These are phyloP conservation scores for Nemania bipapillata DNA, from an alignment of 2,329 filamentous ascomycete species.

Conservation along the genomic window DNA sequence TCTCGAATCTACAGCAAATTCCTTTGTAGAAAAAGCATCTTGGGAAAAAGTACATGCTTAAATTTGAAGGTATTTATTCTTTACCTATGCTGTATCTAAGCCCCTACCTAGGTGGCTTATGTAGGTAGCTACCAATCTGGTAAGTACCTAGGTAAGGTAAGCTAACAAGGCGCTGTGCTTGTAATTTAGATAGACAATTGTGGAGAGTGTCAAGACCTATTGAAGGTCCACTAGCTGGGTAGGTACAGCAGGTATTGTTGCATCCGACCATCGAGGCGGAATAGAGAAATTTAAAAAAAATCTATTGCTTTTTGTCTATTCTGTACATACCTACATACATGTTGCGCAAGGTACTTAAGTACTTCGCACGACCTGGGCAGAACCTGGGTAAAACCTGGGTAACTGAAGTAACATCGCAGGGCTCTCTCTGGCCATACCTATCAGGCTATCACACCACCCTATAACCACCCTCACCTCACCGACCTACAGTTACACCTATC, in stretches of 20 bases:
- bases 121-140: no score
- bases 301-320: neutral
- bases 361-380: neutral
- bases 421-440: constrained; percentile 29
- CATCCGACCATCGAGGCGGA: neutral
- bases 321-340: neutral
- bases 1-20: neutral
- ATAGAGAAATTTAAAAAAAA: neutral
- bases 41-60: neutral
- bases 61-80: no score
- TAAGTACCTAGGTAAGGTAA: no score
- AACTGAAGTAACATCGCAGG: constrained; percentile 19
- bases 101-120: no score
- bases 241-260: neutral
- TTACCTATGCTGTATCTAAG: no score
- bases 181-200: neutral
- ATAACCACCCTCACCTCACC: constrained; percentile 33
- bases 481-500: neutral
- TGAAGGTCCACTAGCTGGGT: neutral
- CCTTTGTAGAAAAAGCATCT: neutral
- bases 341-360: neutral
- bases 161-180: no score
- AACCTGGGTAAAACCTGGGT: no score
- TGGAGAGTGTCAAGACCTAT: no score
- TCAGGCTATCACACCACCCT: constrained; percentile 35